Evolutionary conservation across 1,284 basidiomycete species (phyloP).

Genomic region (Leccinum huronense): DNA sequence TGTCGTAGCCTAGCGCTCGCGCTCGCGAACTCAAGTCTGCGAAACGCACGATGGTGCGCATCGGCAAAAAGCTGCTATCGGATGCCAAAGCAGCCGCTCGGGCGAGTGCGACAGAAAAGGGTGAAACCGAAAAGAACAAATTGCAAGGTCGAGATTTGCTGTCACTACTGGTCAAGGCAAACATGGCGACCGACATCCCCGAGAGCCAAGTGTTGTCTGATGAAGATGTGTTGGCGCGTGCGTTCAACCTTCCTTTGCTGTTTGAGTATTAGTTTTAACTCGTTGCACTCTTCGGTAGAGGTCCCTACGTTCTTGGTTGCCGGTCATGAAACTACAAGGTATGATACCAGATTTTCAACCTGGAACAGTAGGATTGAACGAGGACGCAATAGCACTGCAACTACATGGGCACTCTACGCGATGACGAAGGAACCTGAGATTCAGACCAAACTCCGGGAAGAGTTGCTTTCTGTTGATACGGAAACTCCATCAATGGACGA

Average conservation of each 20-base stretch:
- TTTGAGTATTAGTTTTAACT: background rate
- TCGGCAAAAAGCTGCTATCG: background rate
- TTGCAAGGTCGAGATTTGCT: background rate
- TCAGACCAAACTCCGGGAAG: background rate
- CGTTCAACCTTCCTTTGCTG: background rate
- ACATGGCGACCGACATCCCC: slow-evolving; percentile 7
- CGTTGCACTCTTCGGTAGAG: slow-evolving; percentile 26
- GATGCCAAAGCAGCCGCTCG: slow-evolving; percentile 1
- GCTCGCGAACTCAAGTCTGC: background rate
- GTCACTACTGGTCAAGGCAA: slow-evolving; percentile 1
- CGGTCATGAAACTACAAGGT: slow-evolving; percentile 66
- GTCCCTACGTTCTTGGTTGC: slow-evolving; percentile 45
- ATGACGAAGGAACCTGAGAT: background rate
- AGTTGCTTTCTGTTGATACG: slow-evolving; percentile 2
- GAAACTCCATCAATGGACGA: slow-evolving; percentile 4
- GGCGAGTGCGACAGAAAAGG: background rate
- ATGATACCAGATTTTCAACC: background rate
- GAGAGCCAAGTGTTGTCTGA: background rate
- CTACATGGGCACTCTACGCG: slow-evolving; percentile 53
- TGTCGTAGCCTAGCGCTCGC: slow-evolving; percentile 1
- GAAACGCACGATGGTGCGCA: slow-evolving; percentile 2
- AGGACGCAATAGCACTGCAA: slow-evolving; percentile 40
- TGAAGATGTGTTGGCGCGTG: slow-evolving; percentile 1
- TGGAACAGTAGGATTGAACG: background rate
- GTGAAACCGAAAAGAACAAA: background rate